Conservation (phyloP, 495 filamentous ascomycete genomes). For the Neurospora sp. region DNA sequence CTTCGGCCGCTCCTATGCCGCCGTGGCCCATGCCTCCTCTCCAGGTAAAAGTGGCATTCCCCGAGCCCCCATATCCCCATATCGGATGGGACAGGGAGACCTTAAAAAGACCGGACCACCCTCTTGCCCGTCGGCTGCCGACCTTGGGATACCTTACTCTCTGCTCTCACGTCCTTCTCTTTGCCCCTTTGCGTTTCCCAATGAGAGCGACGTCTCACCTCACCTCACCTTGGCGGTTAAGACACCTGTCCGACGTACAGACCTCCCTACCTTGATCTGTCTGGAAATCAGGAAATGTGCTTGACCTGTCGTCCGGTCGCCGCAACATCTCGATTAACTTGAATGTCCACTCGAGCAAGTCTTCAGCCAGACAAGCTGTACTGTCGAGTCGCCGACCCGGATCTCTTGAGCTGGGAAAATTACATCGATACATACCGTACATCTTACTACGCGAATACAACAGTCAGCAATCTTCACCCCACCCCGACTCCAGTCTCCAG, state of each 20-base stretch:
- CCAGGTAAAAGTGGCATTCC: not conserved
- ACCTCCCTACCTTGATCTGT: not conserved
- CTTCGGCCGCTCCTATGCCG: not conserved
- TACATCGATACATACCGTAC: not conserved
- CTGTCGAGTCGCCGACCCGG: not conserved
- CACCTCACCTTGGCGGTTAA: not conserved
- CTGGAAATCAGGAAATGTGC: not conserved
- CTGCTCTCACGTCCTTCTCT: not conserved
- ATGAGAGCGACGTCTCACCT: not conserved
- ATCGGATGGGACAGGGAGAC: not conserved
- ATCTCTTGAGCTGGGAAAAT: not conserved
- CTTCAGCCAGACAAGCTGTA: not conserved
- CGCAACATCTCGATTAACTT: not conserved
- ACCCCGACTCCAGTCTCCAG: not conserved
- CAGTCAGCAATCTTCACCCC: not conserved
- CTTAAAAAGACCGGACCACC: slow-evolving; percentile 13
- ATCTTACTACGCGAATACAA: not conserved
- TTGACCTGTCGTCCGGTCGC: not conserved
- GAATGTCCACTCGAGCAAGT: not conserved
- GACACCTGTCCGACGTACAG: not conserved
- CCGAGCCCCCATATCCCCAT: not conserved
- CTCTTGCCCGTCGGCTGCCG: slow-evolving; percentile 14
- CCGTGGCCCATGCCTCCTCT: not conserved
- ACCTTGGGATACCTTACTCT: slow-evolving; percentile 10
- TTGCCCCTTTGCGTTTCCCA: not conserved